These are phyloP conservation scores for Yarrowia osloensis DNA, from an alignment of 805 yeast genomes.

Conservation along the genomic window DNA sequence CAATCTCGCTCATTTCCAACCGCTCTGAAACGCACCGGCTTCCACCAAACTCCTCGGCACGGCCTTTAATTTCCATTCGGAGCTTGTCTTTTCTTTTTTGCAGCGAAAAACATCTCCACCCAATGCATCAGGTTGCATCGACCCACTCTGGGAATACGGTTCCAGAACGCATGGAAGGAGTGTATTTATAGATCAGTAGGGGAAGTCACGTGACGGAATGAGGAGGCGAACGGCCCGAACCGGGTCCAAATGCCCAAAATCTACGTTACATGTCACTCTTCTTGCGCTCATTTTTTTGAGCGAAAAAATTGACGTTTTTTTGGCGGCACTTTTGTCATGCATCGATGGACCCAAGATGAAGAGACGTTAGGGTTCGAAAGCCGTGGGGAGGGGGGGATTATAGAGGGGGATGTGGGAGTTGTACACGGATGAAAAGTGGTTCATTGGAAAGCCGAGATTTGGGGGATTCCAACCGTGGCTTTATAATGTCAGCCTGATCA, in stretches of 20 bases:
- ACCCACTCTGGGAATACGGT: constrained; percentile 11
- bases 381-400: too few relatives aligned
- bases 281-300: too few relatives aligned
- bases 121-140: neutral
- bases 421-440: too few relatives aligned
- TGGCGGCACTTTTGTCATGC: neutral
- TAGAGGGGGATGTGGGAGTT: too few relatives aligned
- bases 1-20: too few relatives aligned
- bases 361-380: constrained; percentile 1
- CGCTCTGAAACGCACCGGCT: too few relatives aligned
- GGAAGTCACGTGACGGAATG: neutral
- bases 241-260: too few relatives aligned
- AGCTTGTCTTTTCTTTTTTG: neutral
- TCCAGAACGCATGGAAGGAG: neutral
- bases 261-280: too few relatives aligned
- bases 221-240: too few relatives aligned
- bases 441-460: neutral
- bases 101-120: neutral
- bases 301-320: neutral
- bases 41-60: too few relatives aligned
- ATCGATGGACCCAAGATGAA: neutral
- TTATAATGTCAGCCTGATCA: too few relatives aligned
- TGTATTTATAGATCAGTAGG: neutral
- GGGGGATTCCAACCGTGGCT: neutral
- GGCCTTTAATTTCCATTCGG: too few relatives aligned